phyloP scores from a whole-genome alignment of 805 yeast species.

The Starmerella vaccinii region DNA sequence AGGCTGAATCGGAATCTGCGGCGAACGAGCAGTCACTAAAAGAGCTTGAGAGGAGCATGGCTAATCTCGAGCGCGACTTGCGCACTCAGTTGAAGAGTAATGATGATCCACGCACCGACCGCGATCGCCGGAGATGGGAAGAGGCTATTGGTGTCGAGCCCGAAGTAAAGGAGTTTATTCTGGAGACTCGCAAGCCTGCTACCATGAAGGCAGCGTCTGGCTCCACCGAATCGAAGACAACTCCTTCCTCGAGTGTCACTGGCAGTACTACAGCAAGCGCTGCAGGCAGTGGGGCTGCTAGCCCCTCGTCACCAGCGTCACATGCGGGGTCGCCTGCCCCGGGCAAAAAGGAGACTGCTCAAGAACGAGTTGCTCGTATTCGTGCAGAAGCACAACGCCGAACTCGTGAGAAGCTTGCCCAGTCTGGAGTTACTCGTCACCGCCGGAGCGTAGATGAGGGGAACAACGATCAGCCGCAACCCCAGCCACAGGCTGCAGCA shows the following conservation, averaged over 20 bases:
- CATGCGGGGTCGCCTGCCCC: neutral
- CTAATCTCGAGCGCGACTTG: constrained; percentile 47
- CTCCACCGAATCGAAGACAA: neutral
- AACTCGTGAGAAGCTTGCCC: constrained; percentile 25
- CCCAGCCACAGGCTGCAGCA: neutral
- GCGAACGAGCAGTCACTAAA: constrained; percentile 50
- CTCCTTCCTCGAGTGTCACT: neutral
- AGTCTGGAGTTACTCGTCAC: constrained; percentile 23
- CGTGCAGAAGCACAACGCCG: constrained; percentile 27
- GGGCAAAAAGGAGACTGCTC: constrained; percentile 22
- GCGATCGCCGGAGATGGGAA: constrained; percentile 68
- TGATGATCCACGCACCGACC: constrained; percentile 28
- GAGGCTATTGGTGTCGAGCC: constrained; percentile 66
- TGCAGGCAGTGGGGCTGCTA: neutral
- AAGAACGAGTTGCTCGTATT: constrained; percentile 27
- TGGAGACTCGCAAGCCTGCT: constrained; percentile 35
- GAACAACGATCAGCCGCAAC: neutral
- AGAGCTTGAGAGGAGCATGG: constrained; percentile 65
- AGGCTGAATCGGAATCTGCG: constrained; percentile 44
- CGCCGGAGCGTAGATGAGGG: constrained; percentile 1
- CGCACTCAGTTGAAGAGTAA: constrained; percentile 34
- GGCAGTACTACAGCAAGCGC: neutral
- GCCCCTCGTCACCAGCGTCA: neutral
- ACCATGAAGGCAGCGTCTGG: neutral
- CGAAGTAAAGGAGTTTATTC: constrained; percentile 55